Conservation (phyloP, 2,329 filamentous ascomycete species). For the Colletotrichum somersetense region DNA sequence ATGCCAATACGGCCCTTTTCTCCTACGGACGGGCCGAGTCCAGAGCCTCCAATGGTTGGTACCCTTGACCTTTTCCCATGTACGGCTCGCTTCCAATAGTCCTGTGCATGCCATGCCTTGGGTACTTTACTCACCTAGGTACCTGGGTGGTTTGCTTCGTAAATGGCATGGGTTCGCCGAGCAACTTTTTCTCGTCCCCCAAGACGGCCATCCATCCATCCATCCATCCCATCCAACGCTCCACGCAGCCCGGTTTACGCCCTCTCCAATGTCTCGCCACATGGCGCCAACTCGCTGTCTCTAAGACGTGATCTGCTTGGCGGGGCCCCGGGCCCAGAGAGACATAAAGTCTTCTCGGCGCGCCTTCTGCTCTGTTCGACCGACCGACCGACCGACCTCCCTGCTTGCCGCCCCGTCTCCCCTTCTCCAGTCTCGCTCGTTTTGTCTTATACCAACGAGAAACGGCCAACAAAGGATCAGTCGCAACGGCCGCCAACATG, state of each 20-base stretch:
- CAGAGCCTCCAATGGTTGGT: background rate
- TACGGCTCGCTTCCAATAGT: background rate
- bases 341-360: conserved; percentile 36
- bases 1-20: background rate
- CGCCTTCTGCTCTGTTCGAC: conserved; percentile 5
- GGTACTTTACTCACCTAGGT: background rate
- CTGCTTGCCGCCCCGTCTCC: conserved; percentile 11
- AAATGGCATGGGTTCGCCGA: background rate
- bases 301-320: conserved; percentile 40
- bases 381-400: too few relatives aligned
- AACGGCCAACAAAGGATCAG: background rate
- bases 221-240: background rate
- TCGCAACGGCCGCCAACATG: conserved; percentile 19
- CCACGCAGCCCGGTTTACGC: background rate
- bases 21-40: background rate
- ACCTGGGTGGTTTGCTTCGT: background rate
- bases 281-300: conserved; percentile 34
- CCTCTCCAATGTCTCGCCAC: conserved; percentile 29
- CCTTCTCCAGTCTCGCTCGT: conserved; percentile 19
- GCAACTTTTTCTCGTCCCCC: conserved; percentile 1
- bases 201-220: conserved; percentile 6
- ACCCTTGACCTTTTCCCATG: background rate
- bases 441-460: background rate
- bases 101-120: too few relatives aligned
- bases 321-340: conserved; percentile 19